phyloP scores from a whole-genome alignment of 306 rosid species.

The Begonia masoniana region DNA sequence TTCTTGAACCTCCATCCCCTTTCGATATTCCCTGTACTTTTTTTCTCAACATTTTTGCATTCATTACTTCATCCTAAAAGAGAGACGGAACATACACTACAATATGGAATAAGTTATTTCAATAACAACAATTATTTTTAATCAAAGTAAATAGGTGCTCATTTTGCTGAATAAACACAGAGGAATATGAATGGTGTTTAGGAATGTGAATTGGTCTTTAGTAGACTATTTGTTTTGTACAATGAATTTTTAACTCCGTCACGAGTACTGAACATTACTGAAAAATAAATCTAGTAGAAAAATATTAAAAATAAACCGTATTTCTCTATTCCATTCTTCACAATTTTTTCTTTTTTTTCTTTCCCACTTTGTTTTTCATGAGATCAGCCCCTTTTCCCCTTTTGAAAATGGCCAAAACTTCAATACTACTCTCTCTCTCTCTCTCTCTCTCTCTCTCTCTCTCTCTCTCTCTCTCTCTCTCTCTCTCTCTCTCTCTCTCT shows the following conservation, averaged over 20 bases:
- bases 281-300: background rate
- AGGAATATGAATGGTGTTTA: too few species aligned
- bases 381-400: constrained; percentile 29
- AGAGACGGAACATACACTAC: constrained; percentile 16
- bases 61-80: constrained; percentile 23
- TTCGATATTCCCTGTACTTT: constrained; percentile 12
- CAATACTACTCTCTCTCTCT: too few species aligned
- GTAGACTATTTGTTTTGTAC: too few species aligned
- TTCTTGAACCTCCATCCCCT: constrained; percentile 11
- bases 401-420: constrained; percentile 77
- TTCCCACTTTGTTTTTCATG: constrained; percentile 50
- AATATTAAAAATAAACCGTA: background rate
- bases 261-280: too few species aligned
- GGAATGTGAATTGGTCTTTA: too few species aligned
- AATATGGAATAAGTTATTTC: constrained; percentile 22
- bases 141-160: constrained; percentile 4
- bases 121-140: constrained; percentile 22
- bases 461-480: too few species aligned
- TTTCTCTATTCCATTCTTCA: constrained; percentile 3
- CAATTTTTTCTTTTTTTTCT: constrained; percentile 54
- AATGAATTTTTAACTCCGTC: too few species aligned
- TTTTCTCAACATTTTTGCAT: constrained; percentile 22
- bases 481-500: too few species aligned
- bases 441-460: too few species aligned
- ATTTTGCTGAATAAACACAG: too few species aligned